Evolutionary conservation across 2,329 filamentous ascomycete genomes (phyloP), one percentile per base, ranked within the genome.

Genomic region (Fusarium subglutinans): DNA sequence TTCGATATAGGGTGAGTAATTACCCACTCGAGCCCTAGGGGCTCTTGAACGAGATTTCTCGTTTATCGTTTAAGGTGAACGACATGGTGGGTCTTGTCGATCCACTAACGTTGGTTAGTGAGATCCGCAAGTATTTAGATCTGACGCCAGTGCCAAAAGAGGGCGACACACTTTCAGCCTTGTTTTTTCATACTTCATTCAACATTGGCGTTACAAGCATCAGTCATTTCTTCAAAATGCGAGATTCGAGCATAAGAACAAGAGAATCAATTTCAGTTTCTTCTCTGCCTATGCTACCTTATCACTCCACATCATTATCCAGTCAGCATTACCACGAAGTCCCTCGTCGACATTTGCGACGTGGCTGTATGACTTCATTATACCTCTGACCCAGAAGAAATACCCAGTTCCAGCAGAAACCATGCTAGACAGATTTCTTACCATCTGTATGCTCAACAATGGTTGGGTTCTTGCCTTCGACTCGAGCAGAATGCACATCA

Each of bases 331-430:
- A 33, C 7, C 5, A 7, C 47, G 1, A 4, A 33, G 47, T 9
- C 28, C 20, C 14, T 48, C 7, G 26, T n/a, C 15, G 12, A 18
- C 22, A 18, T 33, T n/a, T 5, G 11, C 2, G 28, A 50, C 8
- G 1, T 8, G 14, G 47, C 8, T n/a, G 20, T 9, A 50, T 2
- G 11, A 18, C 22, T 13, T 24, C 22, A 24, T 24, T 3, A 6
- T 24, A 17, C 17, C 15, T 18, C 11, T n/a, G 4, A 13, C 48
- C 8, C 3, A 14, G 11, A 8, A 18, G 5, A 14, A 5, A 18
- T 13, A 8, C 47, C 4, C 8, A 6, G 8, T 24, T 33, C 0
- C 0, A 18, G 9, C 4, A 24, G 44, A 13, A 13, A 9, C 0
- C 0, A 10, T 5, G 8, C 14, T 13, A 51, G 8, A 51, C 50